phyloP scores from a whole-genome alignment of 768 basidiomycete species.

The Cyclocybe aegerita region DNA sequence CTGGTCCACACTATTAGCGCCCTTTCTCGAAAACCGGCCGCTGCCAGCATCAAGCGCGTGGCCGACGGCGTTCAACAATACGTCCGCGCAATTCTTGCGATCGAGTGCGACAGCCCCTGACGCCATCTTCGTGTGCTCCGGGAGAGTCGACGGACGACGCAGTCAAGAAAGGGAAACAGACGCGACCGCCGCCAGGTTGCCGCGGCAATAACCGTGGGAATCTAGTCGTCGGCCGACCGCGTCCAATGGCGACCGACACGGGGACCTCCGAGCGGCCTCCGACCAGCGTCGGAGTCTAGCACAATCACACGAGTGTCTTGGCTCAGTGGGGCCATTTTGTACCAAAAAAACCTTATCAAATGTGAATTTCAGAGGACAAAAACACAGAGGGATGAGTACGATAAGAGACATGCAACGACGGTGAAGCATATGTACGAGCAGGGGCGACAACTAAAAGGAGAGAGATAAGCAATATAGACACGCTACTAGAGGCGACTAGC shows the following conservation, averaged over 20 bases:
- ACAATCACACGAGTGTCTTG: neutral
- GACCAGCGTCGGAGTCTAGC: conserved; percentile 7
- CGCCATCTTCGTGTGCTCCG: conserved; percentile 6
- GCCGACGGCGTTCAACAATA: conserved; percentile 69
- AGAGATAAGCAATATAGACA: conserved; percentile 23
- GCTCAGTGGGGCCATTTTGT: neutral
- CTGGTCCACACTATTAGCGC: conserved; percentile 33
- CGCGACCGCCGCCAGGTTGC: neutral
- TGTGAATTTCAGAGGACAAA: conserved; percentile 10
- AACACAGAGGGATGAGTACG: conserved; percentile 12
- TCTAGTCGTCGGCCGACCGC: conserved; percentile 9
- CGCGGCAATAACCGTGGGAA: conserved; percentile 6
- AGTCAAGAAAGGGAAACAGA: neutral
- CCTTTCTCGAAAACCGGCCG: conserved; percentile 42
- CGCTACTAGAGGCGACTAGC: conserved; percentile 44
- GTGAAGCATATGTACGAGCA: conserved; percentile 21
- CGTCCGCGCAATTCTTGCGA: conserved; percentile 49
- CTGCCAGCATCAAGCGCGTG: conserved; percentile 50
- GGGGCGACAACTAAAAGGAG: conserved; percentile 17
- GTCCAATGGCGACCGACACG: neutral
- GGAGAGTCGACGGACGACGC: neutral
- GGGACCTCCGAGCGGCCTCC: neutral
- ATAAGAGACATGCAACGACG: conserved; percentile 16
- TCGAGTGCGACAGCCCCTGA: conserved; percentile 2
- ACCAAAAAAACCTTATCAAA: conserved; percentile 19